Percentiles rank a stretch among this genome's conserved stretches.
phyloP scores from a whole-genome alignment of 2,329 filamentous ascomycete species.

The Fusarium agapanthi region DNA sequence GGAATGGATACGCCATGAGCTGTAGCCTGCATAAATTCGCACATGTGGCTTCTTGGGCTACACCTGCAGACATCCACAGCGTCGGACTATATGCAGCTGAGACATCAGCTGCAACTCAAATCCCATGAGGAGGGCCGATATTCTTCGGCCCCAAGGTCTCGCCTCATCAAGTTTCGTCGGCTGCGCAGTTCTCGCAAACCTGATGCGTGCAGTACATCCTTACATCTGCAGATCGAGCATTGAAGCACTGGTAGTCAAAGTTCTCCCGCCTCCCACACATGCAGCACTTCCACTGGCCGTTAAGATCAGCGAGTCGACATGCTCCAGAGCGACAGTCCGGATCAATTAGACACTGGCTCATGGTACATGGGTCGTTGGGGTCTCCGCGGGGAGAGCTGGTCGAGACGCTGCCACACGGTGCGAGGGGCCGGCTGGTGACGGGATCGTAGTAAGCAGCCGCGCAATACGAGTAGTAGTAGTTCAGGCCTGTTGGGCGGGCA shows the following conservation, averaged over 20 bases:
- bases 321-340: slow-evolving; percentile 57
- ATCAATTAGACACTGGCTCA: slow-evolving; percentile 56
- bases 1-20: slow-evolving; percentile 7
- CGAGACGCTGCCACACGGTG: slow-evolving; percentile 34
- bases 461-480: slow-evolving; percentile 57
- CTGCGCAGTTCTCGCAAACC: slow-evolving; percentile 56
- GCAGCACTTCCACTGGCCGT: slow-evolving; percentile 61
- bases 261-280: slow-evolving; percentile 58
- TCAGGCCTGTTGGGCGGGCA: slow-evolving; percentile 51
- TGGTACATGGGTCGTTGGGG: slow-evolving; percentile 54
- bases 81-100: slow-evolving; percentile 24
- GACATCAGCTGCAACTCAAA: slow-evolving; percentile 10
- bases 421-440: slow-evolving; percentile 37
- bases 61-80: slow-evolving; percentile 13
- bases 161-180: slow-evolving; percentile 21
- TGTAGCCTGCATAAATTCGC: background rate
- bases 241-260: slow-evolving; percentile 54
- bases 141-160: slow-evolving; percentile 9
- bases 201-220: slow-evolving; percentile 60
- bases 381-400: slow-evolving; percentile 38
- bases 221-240: slow-evolving; percentile 55
- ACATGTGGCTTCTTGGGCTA: slow-evolving; percentile 8
- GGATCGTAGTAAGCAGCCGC: slow-evolving; percentile 46
- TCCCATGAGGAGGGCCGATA: slow-evolving; percentile 17
- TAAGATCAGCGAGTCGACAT: slow-evolving; percentile 59